Percentiles rank a stretch among this genome's conserved stretches.
Evolutionary conservation across 805 yeast genomes (phyloP).

Genomic region (Saccharomycopsis babjevae): DNA sequence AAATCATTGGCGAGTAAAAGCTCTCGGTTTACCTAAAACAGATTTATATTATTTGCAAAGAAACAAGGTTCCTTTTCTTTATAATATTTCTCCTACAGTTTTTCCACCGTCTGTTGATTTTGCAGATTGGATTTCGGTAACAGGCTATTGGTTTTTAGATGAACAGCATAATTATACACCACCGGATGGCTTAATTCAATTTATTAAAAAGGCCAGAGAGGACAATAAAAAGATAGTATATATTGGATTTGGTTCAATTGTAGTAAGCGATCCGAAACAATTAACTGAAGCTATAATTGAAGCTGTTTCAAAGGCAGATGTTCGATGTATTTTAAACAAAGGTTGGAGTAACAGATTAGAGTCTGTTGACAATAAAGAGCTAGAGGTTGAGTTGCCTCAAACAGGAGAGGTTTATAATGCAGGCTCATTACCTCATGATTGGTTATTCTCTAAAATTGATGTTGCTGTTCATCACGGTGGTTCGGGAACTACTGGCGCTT

Average conservation of each 20-base stretch:
- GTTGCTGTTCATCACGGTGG: constrained; percentile 98
- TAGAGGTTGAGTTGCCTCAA: constrained; percentile 45
- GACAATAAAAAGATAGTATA: constrained; percentile 68
- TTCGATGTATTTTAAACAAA: constrained; percentile 77
- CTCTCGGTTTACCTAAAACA: constrained; percentile 56
- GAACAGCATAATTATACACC: constrained; percentile 52
- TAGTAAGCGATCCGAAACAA: constrained; percentile 70
- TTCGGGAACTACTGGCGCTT: constrained; percentile 92
- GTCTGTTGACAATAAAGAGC: constrained; percentile 28
- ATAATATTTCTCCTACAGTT: constrained; percentile 79
- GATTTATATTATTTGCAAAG: constrained; percentile 63
- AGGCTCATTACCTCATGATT: constrained; percentile 81
- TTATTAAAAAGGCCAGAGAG: constrained; percentile 50
- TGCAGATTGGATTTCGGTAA: constrained; percentile 90
- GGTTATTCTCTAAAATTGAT: constrained; percentile 83
- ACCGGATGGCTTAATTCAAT: constrained; percentile 43
- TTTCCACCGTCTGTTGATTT: constrained; percentile 91
- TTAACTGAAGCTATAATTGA: constrained; percentile 69
- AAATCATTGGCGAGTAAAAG: constrained; percentile 74
- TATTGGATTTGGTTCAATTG: constrained; percentile 94
- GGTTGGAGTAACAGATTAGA: constrained; percentile 84
- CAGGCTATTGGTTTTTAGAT: constrained; percentile 92
- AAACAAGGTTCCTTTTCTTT: constrained; percentile 74
- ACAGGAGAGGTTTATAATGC: constrained; percentile 46
- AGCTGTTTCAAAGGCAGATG: constrained; percentile 73